Percentiles rank a stretch among this genome's conserved stretches.
These are phyloP conservation scores for Escallonia herrerae DNA, from an alignment of 129 eudicot species.

Conservation along the genomic window DNA sequence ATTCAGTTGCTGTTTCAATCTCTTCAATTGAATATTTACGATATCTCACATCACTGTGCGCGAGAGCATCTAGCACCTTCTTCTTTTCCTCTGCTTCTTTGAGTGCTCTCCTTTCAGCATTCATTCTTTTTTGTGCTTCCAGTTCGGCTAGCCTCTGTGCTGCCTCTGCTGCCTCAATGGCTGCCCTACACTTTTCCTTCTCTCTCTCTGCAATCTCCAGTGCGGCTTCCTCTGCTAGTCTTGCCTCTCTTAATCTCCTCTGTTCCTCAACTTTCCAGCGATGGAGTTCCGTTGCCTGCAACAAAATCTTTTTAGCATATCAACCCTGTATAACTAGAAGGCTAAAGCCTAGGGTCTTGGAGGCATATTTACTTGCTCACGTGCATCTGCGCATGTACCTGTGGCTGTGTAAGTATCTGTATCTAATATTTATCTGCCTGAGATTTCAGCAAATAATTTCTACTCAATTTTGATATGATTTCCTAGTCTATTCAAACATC, in stretches of 20 bases:
- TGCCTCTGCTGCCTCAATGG: slow-evolving; percentile 63
- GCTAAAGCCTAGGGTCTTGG: neutral
- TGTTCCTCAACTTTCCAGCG: slow-evolving; percentile 45
- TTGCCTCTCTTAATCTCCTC: slow-evolving; percentile 38
- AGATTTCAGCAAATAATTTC: neutral
- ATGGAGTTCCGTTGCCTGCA: slow-evolving; percentile 53
- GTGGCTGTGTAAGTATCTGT: no score
- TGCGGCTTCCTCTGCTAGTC: slow-evolving; percentile 52
- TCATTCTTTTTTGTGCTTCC: slow-evolving; percentile 49
- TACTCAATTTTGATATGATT: no score
- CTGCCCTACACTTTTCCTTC: slow-evolving; percentile 46
- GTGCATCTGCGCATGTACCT: no score
- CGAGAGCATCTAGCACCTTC: slow-evolving; percentile 30
- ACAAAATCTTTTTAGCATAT: neutral
- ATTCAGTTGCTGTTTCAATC: slow-evolving; percentile 51
- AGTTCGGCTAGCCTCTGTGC: slow-evolving; percentile 49
- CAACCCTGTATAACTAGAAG: no score
- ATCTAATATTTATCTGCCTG: no score
- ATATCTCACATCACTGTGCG: slow-evolving; percentile 36
- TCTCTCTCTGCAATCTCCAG: slow-evolving; percentile 51
- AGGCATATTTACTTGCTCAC: neutral
- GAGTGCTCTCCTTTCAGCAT: slow-evolving; percentile 51
- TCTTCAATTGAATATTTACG: slow-evolving; percentile 51
- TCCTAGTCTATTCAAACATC: no score
- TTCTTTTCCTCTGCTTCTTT: slow-evolving; percentile 50